Evolutionary conservation across 768 basidiomycete genomes (phyloP).

Genomic region (Pleurotus tuoliensis): DNA sequence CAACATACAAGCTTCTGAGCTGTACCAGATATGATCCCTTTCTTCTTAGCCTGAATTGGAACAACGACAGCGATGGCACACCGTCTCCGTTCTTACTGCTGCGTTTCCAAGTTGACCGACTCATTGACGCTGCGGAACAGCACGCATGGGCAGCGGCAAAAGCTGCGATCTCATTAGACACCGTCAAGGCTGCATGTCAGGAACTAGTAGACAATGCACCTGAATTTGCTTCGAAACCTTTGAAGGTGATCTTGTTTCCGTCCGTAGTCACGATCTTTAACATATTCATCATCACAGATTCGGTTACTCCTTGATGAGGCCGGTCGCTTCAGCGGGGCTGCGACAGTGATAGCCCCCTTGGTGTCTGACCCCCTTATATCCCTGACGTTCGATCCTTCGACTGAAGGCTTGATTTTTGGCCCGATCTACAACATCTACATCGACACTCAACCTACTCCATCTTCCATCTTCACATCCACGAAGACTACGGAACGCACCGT

Average conservation of each 20-base stretch:
- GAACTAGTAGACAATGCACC: slow-evolving; percentile 29
- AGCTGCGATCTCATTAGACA: slow-evolving; percentile 30
- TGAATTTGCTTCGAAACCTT: slow-evolving; percentile 17
- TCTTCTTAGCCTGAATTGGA: slow-evolving; percentile 49
- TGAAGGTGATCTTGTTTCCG: slow-evolving; percentile 23
- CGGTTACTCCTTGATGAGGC: slow-evolving; percentile 45
- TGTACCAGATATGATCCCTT: slow-evolving; percentile 57
- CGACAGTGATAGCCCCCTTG: slow-evolving; percentile 27
- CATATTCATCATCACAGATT: slow-evolving; percentile 32
- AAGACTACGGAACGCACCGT: slow-evolving; percentile 65
- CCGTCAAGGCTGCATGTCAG: slow-evolving; percentile 42
- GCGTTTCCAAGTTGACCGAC: slow-evolving; percentile 55
- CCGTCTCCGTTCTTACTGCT: slow-evolving; percentile 64
- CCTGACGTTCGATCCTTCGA: slow-evolving; percentile 29
- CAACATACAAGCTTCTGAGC: slow-evolving; percentile 27
- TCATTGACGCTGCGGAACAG: slow-evolving; percentile 43
- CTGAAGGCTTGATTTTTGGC: slow-evolving; percentile 5
- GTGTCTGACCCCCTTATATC: slow-evolving; percentile 34
- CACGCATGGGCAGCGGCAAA: slow-evolving; percentile 47
- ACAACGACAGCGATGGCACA: slow-evolving; percentile 40
- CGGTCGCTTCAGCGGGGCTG: slow-evolving; percentile 32
- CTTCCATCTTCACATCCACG: slow-evolving; percentile 56
- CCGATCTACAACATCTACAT: slow-evolving; percentile 44
- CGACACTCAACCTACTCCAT: slow-evolving; percentile 50
- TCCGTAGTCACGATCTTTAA: slow-evolving; percentile 7